phyloP scores from a whole-genome alignment of 495 filamentous ascomycete genomes.

The Collariella sp. region DNA sequence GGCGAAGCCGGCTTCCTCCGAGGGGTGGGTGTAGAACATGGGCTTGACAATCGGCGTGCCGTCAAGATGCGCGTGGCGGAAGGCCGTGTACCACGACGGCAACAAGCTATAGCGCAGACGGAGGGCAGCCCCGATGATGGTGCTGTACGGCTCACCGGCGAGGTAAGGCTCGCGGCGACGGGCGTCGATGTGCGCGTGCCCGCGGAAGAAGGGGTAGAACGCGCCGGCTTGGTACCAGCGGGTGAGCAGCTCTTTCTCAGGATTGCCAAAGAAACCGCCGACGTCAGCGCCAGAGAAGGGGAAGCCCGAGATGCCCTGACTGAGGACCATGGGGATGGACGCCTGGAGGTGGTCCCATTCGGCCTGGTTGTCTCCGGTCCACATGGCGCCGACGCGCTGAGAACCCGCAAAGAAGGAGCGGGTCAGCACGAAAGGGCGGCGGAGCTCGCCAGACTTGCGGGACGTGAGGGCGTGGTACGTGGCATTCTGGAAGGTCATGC shows the following conservation, averaged over 20 bases:
- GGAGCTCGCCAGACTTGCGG: constrained; percentile 67
- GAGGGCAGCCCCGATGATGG: constrained; percentile 79
- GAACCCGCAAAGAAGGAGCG: constrained; percentile 84
- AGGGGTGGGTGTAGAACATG: constrained; percentile 82
- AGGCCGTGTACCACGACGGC: constrained; percentile 94
- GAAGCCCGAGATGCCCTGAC: constrained; percentile 84
- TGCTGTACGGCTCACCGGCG: constrained; percentile 70
- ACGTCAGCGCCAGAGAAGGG: constrained; percentile 95
- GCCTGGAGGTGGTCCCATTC: constrained; percentile 83
- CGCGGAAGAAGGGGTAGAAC: constrained; percentile 98
- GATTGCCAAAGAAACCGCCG: constrained; percentile 96
- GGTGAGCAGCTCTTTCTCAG: constrained; percentile 77
- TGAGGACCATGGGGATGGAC: constrained; percentile 84
- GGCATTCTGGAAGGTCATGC: constrained; percentile 87
- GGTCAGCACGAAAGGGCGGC: constrained; percentile 83
- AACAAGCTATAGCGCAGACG: constrained; percentile 83
- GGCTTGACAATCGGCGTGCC: constrained; percentile 85
- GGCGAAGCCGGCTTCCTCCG: constrained; percentile 75
- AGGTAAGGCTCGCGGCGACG: constrained; percentile 91
- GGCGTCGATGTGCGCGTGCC: constrained; percentile 94
- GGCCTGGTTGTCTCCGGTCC: constrained; percentile 96
- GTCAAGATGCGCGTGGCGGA: constrained; percentile 74
- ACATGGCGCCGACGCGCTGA: constrained; percentile 88
- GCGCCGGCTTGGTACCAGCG: constrained; percentile 96
- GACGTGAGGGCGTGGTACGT: constrained; percentile 75